Base-by-base conservation (phyloP, 495 filamentous ascomycete genomes). In the Hypoxylon intermedium region DNA sequence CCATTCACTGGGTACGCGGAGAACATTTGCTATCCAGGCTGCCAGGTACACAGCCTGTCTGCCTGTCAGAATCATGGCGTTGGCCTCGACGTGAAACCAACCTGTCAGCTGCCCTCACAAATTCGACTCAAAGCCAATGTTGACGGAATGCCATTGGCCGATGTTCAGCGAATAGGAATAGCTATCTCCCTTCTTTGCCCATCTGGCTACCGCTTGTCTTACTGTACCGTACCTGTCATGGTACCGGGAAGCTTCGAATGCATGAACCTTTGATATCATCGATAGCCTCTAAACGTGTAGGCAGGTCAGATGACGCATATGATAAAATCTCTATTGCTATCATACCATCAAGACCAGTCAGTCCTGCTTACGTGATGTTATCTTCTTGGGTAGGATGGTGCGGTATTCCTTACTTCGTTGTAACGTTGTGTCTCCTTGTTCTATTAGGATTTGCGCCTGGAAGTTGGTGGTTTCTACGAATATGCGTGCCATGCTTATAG, bases 141-240 rank as follows among this genome's bases (percentile, higher is more conserved):
- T 33, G 16, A 56, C 21, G 40, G 30, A 18, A 47, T 15, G 28
- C 11, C 9, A 63, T 63, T 63, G 59, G 46, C 24, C 30, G 13
- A 19, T 23, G 1, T 7, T 46, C 15, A 46, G 19, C 59, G 46
- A 63, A 63, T 63, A 13, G 11, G 11, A 41, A 20, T 11, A 15
- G n/a, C 12, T 43, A 12, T 33, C 9, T 28, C 24, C n/a, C 45
- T 19, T 0, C 11, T 28, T 36, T 9, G 33, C 26, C 9, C 26
- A 9, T 36, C 15, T 20, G 9, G 6, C 15, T 16, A 48, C 20
- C 9, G 21, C 21, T 13, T 20, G 16, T 21, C 28, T 36, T 20
- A 34, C 45, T 23, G 6, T 48, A 34, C 45, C 13, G 6, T 48
- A n/a, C 18, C 36, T 1, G 6, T 1, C 30, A 28, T 36, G n/a